Conservation (phyloP, 2,329 filamentous ascomycete species). For the Trichophyton schoenleinii region DNA sequence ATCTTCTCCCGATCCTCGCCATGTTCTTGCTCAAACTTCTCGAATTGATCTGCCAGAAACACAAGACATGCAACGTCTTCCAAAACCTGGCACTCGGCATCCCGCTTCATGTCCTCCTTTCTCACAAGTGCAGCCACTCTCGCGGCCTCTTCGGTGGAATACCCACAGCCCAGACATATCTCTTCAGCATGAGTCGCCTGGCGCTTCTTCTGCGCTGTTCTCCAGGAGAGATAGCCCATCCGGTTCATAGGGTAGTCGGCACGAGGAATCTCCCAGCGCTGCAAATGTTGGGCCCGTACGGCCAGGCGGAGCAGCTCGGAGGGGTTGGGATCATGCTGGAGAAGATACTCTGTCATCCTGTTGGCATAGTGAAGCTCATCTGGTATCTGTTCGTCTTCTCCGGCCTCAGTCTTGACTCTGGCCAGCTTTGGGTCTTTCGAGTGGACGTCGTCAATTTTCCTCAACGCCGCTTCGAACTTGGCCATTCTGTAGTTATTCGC, state of each 20-base stretch:
- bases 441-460: conserved; percentile 62
- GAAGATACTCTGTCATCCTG: conserved; percentile 65
- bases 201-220: conserved; percentile 58
- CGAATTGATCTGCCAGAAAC: conserved; percentile 77
- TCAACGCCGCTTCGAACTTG: conserved; percentile 39
- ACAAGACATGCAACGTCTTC: conserved; percentile 82
- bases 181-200: conserved; percentile 49
- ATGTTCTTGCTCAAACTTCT: conserved; percentile 59
- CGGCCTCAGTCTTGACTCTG: conserved; percentile 20
- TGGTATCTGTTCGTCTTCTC: conserved; percentile 39
- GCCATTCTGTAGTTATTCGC: conserved; percentile 16
- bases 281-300: conserved; percentile 73
- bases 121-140: conserved; percentile 60
- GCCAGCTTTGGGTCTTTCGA: conserved; percentile 51
- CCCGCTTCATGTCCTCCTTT: conserved; percentile 55
- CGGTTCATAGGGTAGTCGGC: conserved; percentile 60
- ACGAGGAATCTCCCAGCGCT: conserved; percentile 72
- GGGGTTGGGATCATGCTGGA: conserved; percentile 46
- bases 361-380: conserved; percentile 75
- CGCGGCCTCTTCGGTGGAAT: conserved; percentile 41
- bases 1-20: conserved; percentile 60
- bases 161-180: conserved; percentile 43
- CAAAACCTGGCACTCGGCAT: conserved; percentile 51
- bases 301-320: conserved; percentile 59
- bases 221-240: conserved; percentile 68